Conservation (phyloP, 164 flowering plant species). For the Nelumbo lutea region DNA sequence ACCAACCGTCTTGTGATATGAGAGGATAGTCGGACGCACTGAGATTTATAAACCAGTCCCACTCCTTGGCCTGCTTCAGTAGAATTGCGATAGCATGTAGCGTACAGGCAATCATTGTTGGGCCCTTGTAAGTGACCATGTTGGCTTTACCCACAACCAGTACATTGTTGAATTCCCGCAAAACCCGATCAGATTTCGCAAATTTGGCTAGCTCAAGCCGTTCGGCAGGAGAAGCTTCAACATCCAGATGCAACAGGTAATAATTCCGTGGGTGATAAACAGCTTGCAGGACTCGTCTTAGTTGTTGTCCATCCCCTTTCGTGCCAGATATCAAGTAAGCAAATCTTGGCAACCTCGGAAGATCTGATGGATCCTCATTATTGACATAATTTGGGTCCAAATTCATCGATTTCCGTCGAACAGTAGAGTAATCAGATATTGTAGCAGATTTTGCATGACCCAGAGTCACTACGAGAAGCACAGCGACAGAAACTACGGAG, state of each 20-base stretch:
- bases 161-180: slow-evolving; percentile 53
- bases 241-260: slow-evolving; percentile 77
- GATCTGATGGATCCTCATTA: slow-evolving; percentile 11
- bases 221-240: slow-evolving; percentile 57
- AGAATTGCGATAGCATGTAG: slow-evolving; percentile 73
- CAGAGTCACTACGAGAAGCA: slow-evolving; percentile 24
- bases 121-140: slow-evolving; percentile 75
- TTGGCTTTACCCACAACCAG: slow-evolving; percentile 71
- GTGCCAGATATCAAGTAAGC: slow-evolving; percentile 89
- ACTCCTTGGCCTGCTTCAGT: slow-evolving; percentile 51
- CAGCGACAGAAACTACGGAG: slow-evolving; percentile 19
- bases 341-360: slow-evolving; percentile 52
- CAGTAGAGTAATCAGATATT: slow-evolving; percentile 3
- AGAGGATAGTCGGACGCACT: slow-evolving; percentile 92
- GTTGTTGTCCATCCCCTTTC: slow-evolving; percentile 46
- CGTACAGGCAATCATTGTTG: slow-evolving; percentile 65
- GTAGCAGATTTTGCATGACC: slow-evolving; percentile 8
- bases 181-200: slow-evolving; percentile 39
- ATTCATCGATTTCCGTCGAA: not conserved
- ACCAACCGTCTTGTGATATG: slow-evolving; percentile 78
- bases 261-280: slow-evolving; percentile 81
- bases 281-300: slow-evolving; percentile 61
- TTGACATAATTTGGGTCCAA: slow-evolving; percentile 10
- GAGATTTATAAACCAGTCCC: slow-evolving; percentile 98
- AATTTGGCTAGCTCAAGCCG: slow-evolving; percentile 64